These are phyloP conservation scores for Ceratocystis cacaofunesta DNA, from an alignment of 2,329 filamentous ascomycete species.

Conservation along the genomic window DNA sequence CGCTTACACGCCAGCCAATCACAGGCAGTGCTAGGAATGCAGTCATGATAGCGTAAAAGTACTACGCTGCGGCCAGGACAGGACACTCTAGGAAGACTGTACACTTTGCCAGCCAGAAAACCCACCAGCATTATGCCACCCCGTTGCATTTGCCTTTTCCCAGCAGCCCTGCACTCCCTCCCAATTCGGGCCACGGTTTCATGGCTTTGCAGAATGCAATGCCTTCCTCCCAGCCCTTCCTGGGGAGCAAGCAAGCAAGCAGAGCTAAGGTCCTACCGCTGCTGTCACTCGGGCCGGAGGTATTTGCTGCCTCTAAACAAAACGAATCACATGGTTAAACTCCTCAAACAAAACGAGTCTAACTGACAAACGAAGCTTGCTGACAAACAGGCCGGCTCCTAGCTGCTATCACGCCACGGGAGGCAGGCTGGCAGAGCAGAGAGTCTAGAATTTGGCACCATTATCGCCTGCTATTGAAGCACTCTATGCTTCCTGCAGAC, in stretches of 20 bases:
- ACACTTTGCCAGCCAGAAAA: too few relatives aligned
- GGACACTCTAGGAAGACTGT: too few relatives aligned
- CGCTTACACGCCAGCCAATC: conserved; percentile 16
- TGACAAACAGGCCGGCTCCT: not conserved
- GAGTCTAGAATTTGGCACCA: not conserved
- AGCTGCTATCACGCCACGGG: not conserved
- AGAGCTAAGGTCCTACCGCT: too few relatives aligned
- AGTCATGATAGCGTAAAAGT: not conserved
- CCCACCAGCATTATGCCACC: too few relatives aligned
- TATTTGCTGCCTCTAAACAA: not conserved
- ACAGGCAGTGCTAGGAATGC: not conserved
- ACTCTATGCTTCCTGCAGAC: not conserved
- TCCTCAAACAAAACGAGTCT: too few relatives aligned
- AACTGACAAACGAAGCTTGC: too few relatives aligned
- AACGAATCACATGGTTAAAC: not conserved
- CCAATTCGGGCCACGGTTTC: too few relatives aligned
- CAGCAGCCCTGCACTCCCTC: too few relatives aligned
- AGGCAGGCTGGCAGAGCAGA: not conserved
- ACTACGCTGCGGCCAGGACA: too few relatives aligned
- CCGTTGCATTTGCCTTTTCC: too few relatives aligned
- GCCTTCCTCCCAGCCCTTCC: not conserved
- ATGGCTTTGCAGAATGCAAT: not conserved
- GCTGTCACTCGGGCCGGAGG: too few relatives aligned
- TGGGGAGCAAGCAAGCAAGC: too few relatives aligned
- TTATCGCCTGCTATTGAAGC: not conserved